Evolutionary conservation across 1,139 yeast species (phyloP), one percentile per base, ranked within the genome.

Genomic region (Candida sp.): DNA sequence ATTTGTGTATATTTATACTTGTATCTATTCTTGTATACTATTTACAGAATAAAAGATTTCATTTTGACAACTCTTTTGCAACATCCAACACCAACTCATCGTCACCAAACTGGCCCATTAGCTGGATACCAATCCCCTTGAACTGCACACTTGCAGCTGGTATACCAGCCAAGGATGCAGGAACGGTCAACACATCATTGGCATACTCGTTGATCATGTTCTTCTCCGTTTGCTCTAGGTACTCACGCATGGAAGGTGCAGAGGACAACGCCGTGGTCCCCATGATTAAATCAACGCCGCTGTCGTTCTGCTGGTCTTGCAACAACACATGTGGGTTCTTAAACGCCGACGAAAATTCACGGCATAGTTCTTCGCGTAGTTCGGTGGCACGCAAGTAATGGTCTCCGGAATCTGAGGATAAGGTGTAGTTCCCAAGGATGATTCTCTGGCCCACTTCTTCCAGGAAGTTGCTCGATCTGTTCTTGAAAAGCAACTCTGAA

Each of bases 151-250:
- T 81, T 8, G 93, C 78, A 0, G 96, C 83, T 0, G 99, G 99
- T 3, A 94, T 69, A 0, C 98, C 99, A 0, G 97, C 96, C 55
- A 96, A 71, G 1, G 96, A 92, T 41, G 96, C 89, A 0, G 99
- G 98, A 3, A 93, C 88, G 0, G 98, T 91, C 54, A 92, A 77
- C 1, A 90, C 84, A 65, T 96, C 99, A 65, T 91, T 90, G 46
- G 87, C 76, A 60, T 89, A 92, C 17, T 86, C 79, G 47, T 83
- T 83, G 6, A 89, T 77, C 5, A 90, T 77, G 48, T 80, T 73
- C n/a, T 69, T 65, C 3, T 61, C 53, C 33, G 77, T 65, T 45
- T 68, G 54, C 45, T 60, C 44, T 31, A 63, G 50, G 56, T 74
- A 80, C 28, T 81, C 75, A 17, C 75, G 67, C 23, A 88, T 58